Conservation (phyloP, 1,139 yeast species). For the Hyphopichia wangnamkhiaoensis region DNA sequence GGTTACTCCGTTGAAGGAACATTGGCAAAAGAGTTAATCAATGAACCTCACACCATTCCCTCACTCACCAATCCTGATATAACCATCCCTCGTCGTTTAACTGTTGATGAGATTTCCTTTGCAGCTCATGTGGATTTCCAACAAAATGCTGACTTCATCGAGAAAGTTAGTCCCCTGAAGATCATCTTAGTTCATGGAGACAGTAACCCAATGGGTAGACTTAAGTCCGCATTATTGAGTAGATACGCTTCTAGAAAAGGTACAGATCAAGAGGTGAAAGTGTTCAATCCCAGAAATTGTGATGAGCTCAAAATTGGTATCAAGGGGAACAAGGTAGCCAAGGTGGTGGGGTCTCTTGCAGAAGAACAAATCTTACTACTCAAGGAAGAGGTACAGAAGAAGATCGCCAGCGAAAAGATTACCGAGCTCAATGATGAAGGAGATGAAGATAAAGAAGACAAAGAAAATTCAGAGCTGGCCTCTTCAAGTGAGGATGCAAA, state of each 20-base stretch:
- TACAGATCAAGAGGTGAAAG: conserved; percentile 88
- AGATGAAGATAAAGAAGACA: conserved; percentile 17
- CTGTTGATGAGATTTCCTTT: conserved; percentile 93
- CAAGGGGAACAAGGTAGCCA: conserved; percentile 82
- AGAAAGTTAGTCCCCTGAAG: conserved; percentile 77
- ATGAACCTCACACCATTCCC: conserved; percentile 88
- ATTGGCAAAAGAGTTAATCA: conserved; percentile 85
- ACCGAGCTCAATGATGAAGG: conserved; percentile 16
- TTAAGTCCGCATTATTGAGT: conserved; percentile 87
- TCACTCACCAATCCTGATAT: conserved; percentile 78
- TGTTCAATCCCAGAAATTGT: conserved; percentile 91
- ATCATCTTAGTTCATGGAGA: conserved; percentile 97
- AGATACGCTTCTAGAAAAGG: conserved; percentile 82
- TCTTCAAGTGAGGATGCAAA: too few species aligned
- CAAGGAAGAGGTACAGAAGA: conserved; percentile 34
- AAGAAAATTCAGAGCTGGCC: conserved; percentile 11
- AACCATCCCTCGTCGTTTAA: conserved; percentile 81
- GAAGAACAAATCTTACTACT: conserved; percentile 43
- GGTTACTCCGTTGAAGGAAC: conserved; percentile 99
- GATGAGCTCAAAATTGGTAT: conserved; percentile 75
- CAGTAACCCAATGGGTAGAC: conserved; percentile 94
- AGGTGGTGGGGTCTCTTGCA: conserved; percentile 79
- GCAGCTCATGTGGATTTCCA: conserved; percentile 99
- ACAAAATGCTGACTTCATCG: conserved; percentile 89
- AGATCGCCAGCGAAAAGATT: conserved; percentile 16